These are phyloP conservation scores for Neonothopanus nambi DNA, from an alignment of 1,284 basidiomycete genomes.

Conservation along the genomic window DNA sequence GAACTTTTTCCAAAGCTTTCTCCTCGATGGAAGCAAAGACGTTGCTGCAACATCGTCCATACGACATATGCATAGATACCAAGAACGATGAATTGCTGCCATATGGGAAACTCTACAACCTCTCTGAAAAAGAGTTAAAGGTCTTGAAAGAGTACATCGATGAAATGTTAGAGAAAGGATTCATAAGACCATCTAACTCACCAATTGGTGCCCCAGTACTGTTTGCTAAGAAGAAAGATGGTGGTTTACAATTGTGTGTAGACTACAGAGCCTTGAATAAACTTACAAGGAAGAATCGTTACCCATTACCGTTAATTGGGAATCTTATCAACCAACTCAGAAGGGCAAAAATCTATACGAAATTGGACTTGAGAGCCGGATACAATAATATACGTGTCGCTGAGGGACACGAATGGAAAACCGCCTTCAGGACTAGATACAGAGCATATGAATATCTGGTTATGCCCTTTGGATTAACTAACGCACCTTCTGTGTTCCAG, in stretches of 20 bases:
- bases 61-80: neutral
- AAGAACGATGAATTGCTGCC: neutral
- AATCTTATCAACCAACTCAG: conserved; percentile 31
- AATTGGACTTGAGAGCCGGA: conserved; percentile 31
- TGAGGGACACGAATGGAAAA: conserved; percentile 12
- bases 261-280: too few species aligned
- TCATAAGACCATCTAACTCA: conserved; percentile 2
- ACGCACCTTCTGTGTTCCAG: conserved; percentile 4
- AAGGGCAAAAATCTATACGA: conserved; percentile 24
- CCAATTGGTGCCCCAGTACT: conserved; percentile 3
- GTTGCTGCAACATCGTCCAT: neutral
- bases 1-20: conserved; percentile 5
- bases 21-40: too few species aligned
- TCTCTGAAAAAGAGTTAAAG: conserved; percentile 5
- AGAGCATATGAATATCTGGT: too few species aligned
- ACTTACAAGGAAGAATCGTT: conserved; percentile 36
- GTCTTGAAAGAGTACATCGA: neutral
- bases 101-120: conserved; percentile 4
- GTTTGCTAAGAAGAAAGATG: conserved; percentile 10
- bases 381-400: conserved; percentile 16
- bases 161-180: too few species aligned
- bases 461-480: conserved; percentile 6
- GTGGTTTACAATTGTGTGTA: too few species aligned
- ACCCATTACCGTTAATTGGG: conserved; percentile 40
- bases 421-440: conserved; percentile 8